These are phyloP conservation scores for Bjerkandera adusta DNA, from an alignment of 1,284 basidiomycete genomes.

Conservation along the genomic window DNA sequence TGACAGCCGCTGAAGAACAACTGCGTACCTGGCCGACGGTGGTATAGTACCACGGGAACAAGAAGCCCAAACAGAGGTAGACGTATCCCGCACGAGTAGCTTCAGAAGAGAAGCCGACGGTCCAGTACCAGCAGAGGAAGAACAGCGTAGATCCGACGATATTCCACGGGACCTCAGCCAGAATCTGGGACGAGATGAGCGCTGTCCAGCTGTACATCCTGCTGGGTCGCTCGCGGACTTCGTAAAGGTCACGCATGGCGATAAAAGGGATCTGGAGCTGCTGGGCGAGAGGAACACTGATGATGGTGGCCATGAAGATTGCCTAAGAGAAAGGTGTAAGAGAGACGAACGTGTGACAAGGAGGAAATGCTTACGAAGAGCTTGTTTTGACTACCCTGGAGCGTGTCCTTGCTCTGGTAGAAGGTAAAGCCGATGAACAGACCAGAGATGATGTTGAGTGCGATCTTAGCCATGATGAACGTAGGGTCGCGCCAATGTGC, in stretches of 20 bases:
- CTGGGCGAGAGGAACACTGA: conserved; percentile 44
- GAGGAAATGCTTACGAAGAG: conserved; percentile 52
- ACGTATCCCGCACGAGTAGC: conserved; percentile 51
- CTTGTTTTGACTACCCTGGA: conserved; percentile 81
- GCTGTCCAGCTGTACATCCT: conserved; percentile 85
- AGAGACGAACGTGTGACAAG: background rate
- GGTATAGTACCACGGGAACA: conserved; percentile 58
- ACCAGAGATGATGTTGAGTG: conserved; percentile 51
- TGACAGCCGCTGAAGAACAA: conserved; percentile 47
- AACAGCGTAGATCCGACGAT: conserved; percentile 54
- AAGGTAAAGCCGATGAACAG: conserved; percentile 72
- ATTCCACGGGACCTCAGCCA: conserved; percentile 65
- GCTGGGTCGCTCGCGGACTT: conserved; percentile 64
- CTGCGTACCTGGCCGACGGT: conserved; percentile 41
- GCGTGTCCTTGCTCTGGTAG: conserved; percentile 63
- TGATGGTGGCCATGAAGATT: conserved; percentile 47
- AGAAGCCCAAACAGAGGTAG: conserved; percentile 49
- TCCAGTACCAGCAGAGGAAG: conserved; percentile 73
- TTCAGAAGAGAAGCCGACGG: conserved; percentile 53
- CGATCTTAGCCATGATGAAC: conserved; percentile 77
- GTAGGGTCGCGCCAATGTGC: conserved; percentile 66
- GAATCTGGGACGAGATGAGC: conserved; percentile 60
- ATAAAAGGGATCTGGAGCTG: conserved; percentile 58
- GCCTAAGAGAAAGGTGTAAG: conserved; percentile 17
- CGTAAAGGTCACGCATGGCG: conserved; percentile 54